Evolutionary conservation across 345 rosid genomes (phyloP).

Genomic region (Ceriops decandra): DNA sequence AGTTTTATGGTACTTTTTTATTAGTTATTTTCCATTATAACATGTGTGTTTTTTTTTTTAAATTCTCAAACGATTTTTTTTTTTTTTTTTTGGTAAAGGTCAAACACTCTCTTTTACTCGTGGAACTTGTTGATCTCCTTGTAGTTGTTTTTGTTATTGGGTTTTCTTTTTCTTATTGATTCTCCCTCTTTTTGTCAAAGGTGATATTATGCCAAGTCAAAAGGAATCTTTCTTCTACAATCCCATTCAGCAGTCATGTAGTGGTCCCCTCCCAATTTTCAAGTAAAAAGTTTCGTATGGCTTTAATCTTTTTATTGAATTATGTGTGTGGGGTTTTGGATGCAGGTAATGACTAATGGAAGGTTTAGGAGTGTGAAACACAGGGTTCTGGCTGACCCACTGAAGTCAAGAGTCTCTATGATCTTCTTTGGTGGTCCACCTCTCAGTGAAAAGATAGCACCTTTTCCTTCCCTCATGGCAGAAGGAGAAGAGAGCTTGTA

Average conservation of each 20-base stretch:
- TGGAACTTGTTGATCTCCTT: background rate
- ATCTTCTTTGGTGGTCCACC: constrained; percentile 86
- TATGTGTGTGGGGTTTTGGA: background rate
- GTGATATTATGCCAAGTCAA: background rate
- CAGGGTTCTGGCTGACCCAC: constrained; percentile 63
- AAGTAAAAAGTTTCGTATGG: background rate
- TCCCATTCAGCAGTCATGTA: background rate
- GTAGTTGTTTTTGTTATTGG: background rate
- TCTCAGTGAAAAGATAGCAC: constrained; percentile 49
- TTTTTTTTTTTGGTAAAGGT: background rate
- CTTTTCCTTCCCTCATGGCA: constrained; percentile 45
- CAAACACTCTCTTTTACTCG: background rate
- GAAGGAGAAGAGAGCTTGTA: constrained; percentile 65
- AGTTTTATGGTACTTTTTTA: background rate
- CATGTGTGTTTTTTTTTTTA: no score
- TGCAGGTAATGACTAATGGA: constrained; percentile 90
- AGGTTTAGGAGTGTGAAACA: constrained; percentile 85
- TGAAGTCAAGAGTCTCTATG: constrained; percentile 75
- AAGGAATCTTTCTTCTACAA: background rate
- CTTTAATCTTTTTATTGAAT: background rate
- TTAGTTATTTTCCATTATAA: background rate
- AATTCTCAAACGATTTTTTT: background rate
- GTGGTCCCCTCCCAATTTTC: background rate
- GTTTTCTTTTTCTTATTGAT: background rate
- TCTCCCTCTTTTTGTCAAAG: background rate